Evolutionary conservation across 2,329 filamentous ascomycete species (phyloP).

Genomic region (Aspergillus sp.): DNA sequence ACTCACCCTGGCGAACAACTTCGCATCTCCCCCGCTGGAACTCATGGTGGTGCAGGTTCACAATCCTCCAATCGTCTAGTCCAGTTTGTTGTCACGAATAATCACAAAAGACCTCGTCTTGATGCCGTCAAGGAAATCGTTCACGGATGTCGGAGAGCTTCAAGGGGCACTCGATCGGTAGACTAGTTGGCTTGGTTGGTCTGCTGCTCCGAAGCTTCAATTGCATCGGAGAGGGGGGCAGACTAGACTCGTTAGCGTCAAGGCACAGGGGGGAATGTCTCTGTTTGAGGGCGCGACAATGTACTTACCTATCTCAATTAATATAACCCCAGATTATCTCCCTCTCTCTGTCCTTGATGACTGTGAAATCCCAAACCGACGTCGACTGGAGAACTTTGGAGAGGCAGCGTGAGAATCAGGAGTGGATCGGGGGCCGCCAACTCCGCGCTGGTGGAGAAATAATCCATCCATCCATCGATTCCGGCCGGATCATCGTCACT

Average conservation of each 20-base stretch:
- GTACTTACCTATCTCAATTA: conserved; percentile 8
- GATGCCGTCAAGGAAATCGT: conserved; percentile 7
- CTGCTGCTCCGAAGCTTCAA: conserved; percentile 24
- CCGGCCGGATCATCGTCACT: conserved; percentile 21
- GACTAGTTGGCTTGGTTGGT: conserved; percentile 22
- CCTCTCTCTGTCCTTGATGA: conserved; percentile 5
- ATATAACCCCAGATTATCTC: neutral
- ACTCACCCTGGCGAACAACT: conserved; percentile 91
- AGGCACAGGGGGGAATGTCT: neutral
- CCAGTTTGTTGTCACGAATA: conserved; percentile 2
- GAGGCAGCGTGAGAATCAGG: conserved; percentile 20
- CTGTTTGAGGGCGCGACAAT: neutral
- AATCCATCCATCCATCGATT: conserved; percentile 17
- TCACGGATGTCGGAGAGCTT: conserved; percentile 15
- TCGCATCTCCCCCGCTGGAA: conserved; percentile 86
- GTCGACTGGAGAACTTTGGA: neutral
- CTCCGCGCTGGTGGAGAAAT: conserved; percentile 33
- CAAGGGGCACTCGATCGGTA: conserved; percentile 8
- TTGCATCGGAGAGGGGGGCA: conserved; percentile 19
- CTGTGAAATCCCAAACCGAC: too few species aligned
- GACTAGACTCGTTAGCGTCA: conserved; percentile 12
- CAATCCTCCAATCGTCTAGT: neutral
- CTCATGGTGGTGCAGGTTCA: conserved; percentile 54
- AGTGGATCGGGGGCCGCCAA: conserved; percentile 26
- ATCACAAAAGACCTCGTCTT: conserved; percentile 22